A percentile compares a stretch with the other conserved stretches of the same genome.
phyloP scores from a whole-genome alignment of 805 yeast genomes.

The Wickerhamomyces alni region DNA sequence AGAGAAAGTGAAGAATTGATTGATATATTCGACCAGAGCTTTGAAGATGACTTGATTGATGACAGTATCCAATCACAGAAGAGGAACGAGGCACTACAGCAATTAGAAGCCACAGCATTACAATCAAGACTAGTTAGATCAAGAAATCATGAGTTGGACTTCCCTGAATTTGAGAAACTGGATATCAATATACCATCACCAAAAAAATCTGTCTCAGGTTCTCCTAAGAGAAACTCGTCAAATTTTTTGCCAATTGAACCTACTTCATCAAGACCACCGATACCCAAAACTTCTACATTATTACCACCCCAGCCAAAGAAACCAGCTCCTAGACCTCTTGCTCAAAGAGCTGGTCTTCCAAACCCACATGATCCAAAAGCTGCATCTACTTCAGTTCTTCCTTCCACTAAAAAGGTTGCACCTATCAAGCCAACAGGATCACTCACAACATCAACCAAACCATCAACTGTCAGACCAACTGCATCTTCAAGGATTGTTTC shows the following conservation, averaged over 20 bases:
- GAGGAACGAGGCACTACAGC: constrained; percentile 20
- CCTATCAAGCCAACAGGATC: not conserved
- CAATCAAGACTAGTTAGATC: constrained; percentile 16
- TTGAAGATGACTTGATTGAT: constrained; percentile 18
- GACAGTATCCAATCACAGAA: constrained; percentile 13
- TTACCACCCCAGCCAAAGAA: not conserved
- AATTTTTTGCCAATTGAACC: not conserved
- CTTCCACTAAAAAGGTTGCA: not conserved
- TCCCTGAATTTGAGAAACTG: constrained; percentile 5
- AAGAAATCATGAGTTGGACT: constrained; percentile 1
- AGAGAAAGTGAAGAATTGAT: constrained; percentile 9
- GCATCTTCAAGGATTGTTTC: not conserved
- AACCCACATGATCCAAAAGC: not conserved
- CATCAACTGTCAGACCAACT: not conserved
- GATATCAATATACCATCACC: not conserved
- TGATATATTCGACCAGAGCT: constrained; percentile 19
- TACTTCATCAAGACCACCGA: constrained; percentile 1
- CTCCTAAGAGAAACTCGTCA: not conserved
- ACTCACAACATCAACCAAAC: not conserved
- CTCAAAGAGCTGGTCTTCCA: not conserved
- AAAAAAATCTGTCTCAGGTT: not conserved
- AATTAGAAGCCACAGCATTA: constrained; percentile 20
- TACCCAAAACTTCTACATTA: not conserved
- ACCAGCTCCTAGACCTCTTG: not conserved
- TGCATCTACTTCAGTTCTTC: not conserved